Evolutionary conservation across 768 basidiomycete species (phyloP), one percentile per base, ranked within the genome.

Genomic region (Boletus barrowsii): DNA sequence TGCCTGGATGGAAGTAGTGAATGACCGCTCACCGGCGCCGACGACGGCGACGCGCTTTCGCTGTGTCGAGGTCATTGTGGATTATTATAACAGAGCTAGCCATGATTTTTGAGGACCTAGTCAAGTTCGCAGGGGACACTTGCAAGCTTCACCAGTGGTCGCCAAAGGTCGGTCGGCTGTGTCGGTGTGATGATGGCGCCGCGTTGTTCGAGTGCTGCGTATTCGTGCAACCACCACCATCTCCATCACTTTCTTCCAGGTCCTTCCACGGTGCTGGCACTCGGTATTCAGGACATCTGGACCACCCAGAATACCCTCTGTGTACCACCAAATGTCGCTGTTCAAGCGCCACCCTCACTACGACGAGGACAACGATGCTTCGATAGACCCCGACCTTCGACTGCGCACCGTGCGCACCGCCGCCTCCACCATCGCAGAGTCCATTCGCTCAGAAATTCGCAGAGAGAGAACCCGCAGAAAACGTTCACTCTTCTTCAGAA

Each of bases 341-440:
- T 73, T 74, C 59, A 72, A 65, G 51, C 76, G 77, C 55, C 72
- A 74, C 44, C 68, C 68, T 29, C 64, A 66, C 20, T 55, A 79
- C 55, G 82, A 85, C 70, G 80, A 84, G 58, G 84, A 86, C 63
- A 73, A 83, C 64, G 83, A 90, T 67, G 81, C 79, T 24, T 73
- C 71, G 51, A 86, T 91, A 61, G 94, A 98, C 76, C 88, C 88
- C 18, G 84, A 93, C 65, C 79, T 94, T 13, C 86, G 93, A 37
- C 78, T 98, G 46, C 84, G 91, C 49, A 95, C 93, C 1, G 91
- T 93, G n/a, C 87, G 88, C 63, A 97, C 95, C 1, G 95, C 95
- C 17, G 88, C 90, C 3, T 92, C 90, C 17, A 91, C 90, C 37
- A 86, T 97, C 60, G 88, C 90, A 57, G 91, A 94, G 70, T 89